Evolutionary conservation across 176 grass and related monocot species (phyloP).

Genomic region (Pharus latifolius): DNA sequence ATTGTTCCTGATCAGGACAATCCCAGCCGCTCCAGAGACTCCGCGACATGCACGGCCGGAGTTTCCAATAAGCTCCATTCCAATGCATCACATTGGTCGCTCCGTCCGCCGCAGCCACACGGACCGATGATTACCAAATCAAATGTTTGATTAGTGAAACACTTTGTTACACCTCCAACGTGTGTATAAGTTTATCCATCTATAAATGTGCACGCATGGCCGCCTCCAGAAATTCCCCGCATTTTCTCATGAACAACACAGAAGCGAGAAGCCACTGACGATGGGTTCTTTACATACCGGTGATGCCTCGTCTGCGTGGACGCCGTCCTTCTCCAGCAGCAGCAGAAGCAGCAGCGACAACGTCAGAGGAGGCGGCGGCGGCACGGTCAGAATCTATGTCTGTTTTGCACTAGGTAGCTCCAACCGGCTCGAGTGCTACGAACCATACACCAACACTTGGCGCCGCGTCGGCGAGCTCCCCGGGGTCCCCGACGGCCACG

Average conservation of each 20-base stretch:
- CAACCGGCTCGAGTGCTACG: slow-evolving; percentile 48
- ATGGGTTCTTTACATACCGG: slow-evolving; percentile 43
- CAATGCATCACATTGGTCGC: not conserved
- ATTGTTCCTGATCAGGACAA: slow-evolving; percentile 4
- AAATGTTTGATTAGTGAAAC: not conserved
- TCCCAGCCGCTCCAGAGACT: slow-evolving; percentile 2
- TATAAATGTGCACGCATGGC: not conserved
- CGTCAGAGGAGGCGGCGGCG: not conserved
- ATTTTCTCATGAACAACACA: not conserved
- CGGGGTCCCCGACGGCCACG: slow-evolving; percentile 29
- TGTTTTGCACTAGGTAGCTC: slow-evolving; percentile 20
- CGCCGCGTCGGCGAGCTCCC: slow-evolving; percentile 31
- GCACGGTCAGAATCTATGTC: slow-evolving; percentile 31
- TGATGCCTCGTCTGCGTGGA: slow-evolving; percentile 1
- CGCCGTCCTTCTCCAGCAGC: slow-evolving; percentile 27
- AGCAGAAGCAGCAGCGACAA: not conserved
- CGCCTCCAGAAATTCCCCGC: slow-evolving; percentile 15
- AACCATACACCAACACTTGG: slow-evolving; percentile 41
- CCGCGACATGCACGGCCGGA: slow-evolving; percentile 11
- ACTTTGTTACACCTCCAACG: no score
- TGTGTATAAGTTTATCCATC: not conserved
- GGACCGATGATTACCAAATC: not conserved
- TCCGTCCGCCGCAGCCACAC: slow-evolving; percentile 20
- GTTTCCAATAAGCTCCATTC: slow-evolving; percentile 8
- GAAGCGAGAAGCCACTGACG: not conserved